phyloP scores from a whole-genome alignment of 495 filamentous ascomycete genomes.

The Peziza echinospora region DNA sequence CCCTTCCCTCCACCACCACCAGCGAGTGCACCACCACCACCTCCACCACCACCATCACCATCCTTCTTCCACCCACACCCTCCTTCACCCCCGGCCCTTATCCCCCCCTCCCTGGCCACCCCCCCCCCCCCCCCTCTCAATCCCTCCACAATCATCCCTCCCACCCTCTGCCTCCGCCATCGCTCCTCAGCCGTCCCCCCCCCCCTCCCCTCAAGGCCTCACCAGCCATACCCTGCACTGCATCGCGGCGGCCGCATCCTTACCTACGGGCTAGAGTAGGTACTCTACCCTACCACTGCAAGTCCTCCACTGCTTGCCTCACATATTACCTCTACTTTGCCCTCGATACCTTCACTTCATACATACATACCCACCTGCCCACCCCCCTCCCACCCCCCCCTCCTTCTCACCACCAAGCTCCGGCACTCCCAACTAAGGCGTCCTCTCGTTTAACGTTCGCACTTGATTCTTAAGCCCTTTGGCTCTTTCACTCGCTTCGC shows the following conservation, averaged over 20 bases:
- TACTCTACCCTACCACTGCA: not conserved
- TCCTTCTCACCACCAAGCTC: not conserved
- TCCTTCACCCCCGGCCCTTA: too few relatives aligned
- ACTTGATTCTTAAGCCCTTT: not conserved
- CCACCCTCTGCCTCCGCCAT: not conserved
- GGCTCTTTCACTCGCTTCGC: not conserved
- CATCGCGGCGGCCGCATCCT: too few relatives aligned
- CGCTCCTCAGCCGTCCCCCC: not conserved
- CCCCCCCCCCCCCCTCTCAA: not conserved
- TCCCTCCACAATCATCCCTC: not conserved
- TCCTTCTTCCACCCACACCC: too few relatives aligned
- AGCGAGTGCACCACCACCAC: too few relatives aligned
- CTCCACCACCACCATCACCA: too few relatives aligned
- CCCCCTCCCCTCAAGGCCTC: not conserved
- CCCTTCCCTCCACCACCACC: too few relatives aligned
- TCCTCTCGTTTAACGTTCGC: not conserved
- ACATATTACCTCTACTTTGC: too few relatives aligned
- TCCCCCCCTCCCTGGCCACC: not conserved
- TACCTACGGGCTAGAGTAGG: not conserved
- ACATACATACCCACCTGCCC: not conserved
- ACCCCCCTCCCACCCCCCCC: not conserved
- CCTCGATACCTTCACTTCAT: not conserved
- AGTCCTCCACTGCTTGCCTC: too few relatives aligned
- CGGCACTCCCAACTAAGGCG: not conserved
- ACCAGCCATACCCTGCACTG: not conserved